These are phyloP conservation scores for Aspergillus terreus DNA, from an alignment of 2,329 filamentous ascomycete genomes.

Conservation along the genomic window DNA sequence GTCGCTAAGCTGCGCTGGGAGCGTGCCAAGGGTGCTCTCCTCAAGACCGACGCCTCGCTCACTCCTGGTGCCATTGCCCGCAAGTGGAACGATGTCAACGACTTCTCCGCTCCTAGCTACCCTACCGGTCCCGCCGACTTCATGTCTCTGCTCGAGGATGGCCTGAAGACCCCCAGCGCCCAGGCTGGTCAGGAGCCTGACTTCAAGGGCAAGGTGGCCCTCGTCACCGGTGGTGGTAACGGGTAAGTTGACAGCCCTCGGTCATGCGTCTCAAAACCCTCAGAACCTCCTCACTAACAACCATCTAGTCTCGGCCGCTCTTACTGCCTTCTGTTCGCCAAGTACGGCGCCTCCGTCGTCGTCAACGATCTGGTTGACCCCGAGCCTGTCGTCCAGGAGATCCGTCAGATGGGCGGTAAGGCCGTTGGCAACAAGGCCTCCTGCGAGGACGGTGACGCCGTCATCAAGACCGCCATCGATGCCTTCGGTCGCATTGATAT, in stretches of 20 bases:
- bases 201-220: conserved; percentile 78
- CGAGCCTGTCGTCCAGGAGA: conserved; percentile 85
- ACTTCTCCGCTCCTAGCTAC: conserved; percentile 81
- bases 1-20: conserved; percentile 94
- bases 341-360: conserved; percentile 77
- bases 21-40: conserved; percentile 79
- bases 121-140: conserved; percentile 86
- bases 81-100: conserved; percentile 82
- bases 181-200: conserved; percentile 69
- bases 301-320: conserved; percentile 72
- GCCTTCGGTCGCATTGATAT: conserved; percentile 92
- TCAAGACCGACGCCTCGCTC: conserved; percentile 83
- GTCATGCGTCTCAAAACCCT: background rate
- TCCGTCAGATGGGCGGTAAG: conserved; percentile 82
- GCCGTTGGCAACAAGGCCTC: conserved; percentile 91
- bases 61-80: conserved; percentile 83
- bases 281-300: conserved; percentile 4
- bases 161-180: conserved; percentile 71
- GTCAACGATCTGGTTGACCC: conserved; percentile 96
- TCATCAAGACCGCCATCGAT: conserved; percentile 91
- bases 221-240: conserved; percentile 83
- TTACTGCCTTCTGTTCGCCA: conserved; percentile 84
- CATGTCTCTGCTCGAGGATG: conserved; percentile 77
- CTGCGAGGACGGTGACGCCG: conserved; percentile 84
- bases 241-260: conserved; percentile 49